Conservation (phyloP, 331 rosid genomes). For the Telfairia occidentalis region DNA sequence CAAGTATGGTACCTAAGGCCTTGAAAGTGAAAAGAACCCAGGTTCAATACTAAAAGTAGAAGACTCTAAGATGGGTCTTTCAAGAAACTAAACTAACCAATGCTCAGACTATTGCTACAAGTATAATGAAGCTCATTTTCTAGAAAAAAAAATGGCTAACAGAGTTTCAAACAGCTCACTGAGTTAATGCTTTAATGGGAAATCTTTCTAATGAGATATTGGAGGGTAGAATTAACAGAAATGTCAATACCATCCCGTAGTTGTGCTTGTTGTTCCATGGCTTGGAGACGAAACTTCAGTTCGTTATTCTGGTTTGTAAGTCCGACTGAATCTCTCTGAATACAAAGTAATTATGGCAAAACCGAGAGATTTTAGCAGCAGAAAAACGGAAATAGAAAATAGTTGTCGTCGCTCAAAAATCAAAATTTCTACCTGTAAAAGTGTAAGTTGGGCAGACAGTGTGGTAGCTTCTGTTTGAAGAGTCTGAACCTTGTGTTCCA, state of each 20-base stretch:
- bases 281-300: conserved; percentile 95
- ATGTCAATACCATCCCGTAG: conserved; percentile 71
- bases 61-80: not conserved
- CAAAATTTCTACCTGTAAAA: conserved; percentile 53
- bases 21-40: not conserved
- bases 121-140: not conserved
- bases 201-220: not conserved
- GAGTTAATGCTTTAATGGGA: not conserved
- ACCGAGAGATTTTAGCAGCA: not conserved
- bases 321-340: conserved; percentile 82
- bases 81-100: not conserved
- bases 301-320: conserved; percentile 78
- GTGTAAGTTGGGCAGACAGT: conserved; percentile 79
- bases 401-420: not conserved
- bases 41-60: not conserved
- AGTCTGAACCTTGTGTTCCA: conserved; percentile 96
- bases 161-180: not conserved
- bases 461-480: conserved; percentile 91
- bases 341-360: not conserved
- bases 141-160: not conserved
- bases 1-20: not conserved
- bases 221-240: not conserved
- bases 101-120: not conserved
- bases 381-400: not conserved
- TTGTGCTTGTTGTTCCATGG: conserved; percentile 97